Evolutionary conservation across 2,329 filamentous ascomycete species (phyloP).

Genomic region (Cryphonectria parasitica): DNA sequence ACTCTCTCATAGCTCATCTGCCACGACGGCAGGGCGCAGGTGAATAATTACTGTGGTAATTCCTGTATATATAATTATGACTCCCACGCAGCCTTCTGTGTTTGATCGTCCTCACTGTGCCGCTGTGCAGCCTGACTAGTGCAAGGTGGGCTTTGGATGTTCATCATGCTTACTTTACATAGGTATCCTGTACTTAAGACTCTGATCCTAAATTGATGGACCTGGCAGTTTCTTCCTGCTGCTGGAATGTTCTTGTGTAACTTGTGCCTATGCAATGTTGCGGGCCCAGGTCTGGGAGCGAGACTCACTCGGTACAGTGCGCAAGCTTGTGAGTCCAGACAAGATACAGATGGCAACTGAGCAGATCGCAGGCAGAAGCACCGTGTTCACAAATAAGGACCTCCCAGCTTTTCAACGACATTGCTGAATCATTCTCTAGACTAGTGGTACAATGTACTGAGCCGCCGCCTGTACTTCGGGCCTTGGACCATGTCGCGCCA

Average conservation of each 20-base stretch:
- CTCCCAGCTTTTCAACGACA: neutral
- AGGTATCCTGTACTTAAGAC: neutral
- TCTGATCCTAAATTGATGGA: neutral
- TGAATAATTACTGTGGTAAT: neutral
- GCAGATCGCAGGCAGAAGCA: neutral
- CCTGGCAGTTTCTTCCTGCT: neutral
- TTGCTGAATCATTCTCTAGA: neutral
- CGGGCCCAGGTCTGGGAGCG: neutral
- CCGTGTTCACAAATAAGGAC: neutral
- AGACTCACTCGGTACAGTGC: neutral
- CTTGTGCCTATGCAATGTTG: neutral
- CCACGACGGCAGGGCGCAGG: neutral
- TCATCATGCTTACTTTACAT: neutral
- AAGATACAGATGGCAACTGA: neutral
- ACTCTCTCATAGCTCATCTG: neutral
- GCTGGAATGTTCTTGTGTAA: neutral
- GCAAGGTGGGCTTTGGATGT: neutral
- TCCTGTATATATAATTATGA: neutral
- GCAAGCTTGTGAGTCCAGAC: neutral
- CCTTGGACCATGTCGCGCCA: neutral
- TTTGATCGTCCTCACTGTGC: neutral
- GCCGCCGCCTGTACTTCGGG: neutral
- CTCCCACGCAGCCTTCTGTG: slow-evolving; percentile 1
- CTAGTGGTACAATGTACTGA: neutral
- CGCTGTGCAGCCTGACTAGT: neutral